Base-by-base conservation (phyloP, 208 protist species). In the Leishmania amazonensis region DNA sequence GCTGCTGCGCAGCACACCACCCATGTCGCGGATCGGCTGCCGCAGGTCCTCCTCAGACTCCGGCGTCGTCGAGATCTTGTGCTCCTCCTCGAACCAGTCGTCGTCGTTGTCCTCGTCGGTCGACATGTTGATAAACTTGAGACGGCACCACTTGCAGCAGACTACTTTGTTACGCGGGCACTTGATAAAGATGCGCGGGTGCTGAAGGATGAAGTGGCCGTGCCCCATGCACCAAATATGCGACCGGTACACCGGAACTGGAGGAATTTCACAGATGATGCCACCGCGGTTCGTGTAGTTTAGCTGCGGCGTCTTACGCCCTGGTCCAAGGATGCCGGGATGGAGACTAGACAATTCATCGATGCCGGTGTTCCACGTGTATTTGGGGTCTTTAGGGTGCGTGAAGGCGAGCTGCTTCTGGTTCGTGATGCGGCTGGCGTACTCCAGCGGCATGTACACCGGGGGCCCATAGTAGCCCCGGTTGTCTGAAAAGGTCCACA, bases 71-170 rank as follows among this genome's bases (percentile, higher is more conserved):
- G 91, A 78, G 64, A 97, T 97, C 83, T 95, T 94, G 40, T 97
- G 93, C 84, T 96, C 94, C 78, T 97, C 94, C 80, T 94, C 90
- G 71, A 87, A 81, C 92, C 94, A 97, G 81, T 97, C 94, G 49
- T 97, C 92, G 83, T 97, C 94, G 74, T 96, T 95, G 84, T 97
- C 94, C 42, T 91, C 90, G 24, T 93, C 85, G 62, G 94, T 97
- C 31, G 92, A 84, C 94, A 97, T 96, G 80, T 97, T 97, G 76
- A 97, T 96, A 83, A 96, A 97, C 85, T 97, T 97, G 28, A 96
- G 85, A 57, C 91, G 90, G 81, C 94, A 97, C 94, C 94, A 97
- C 85, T 97, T 97, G 84, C 92, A 97, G 65, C 76, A 83, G 0
- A 96, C 91, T 28, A 96, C 93, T 80, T 96, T 93, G 19, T 90